Evolutionary conservation across 2,329 filamentous ascomycete species (phyloP).

Genomic region (Didymella pomorum): DNA sequence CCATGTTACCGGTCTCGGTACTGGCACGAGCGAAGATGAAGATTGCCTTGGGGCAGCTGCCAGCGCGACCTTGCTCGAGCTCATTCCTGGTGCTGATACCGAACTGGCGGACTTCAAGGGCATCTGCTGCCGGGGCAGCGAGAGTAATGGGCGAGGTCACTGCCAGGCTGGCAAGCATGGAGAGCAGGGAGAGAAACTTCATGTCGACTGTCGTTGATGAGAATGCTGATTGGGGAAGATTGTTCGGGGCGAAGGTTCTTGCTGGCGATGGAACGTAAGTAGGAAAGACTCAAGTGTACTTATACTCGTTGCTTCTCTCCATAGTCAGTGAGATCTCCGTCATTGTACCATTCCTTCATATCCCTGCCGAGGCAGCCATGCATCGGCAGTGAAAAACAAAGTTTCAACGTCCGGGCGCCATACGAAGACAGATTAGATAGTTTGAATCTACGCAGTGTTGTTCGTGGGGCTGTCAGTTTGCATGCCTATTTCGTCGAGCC

Average conservation of each 20-base stretch:
- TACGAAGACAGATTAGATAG: neutral
- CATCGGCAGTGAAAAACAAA: neutral
- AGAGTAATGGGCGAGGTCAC: constrained; percentile 24
- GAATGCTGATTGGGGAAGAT: neutral
- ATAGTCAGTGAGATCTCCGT: neutral
- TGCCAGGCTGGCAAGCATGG: constrained; percentile 24
- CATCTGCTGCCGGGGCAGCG: constrained; percentile 1
- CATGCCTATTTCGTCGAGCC: neutral
- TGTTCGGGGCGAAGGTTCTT: neutral
- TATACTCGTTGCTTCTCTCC: neutral
- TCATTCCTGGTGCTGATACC: constrained; percentile 25
- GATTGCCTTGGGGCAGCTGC: constrained; percentile 36
- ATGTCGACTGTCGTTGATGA: constrained; percentile 21
- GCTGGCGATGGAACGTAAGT: no score
- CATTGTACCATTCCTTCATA: neutral
- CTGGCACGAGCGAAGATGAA: constrained; percentile 42
- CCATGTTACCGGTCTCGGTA: constrained; percentile 40
- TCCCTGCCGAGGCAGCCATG: neutral
- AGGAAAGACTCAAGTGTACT: neutral
- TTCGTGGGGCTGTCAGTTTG: neutral
- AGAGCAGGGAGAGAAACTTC: constrained; percentile 32
- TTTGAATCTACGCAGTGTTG: neutral
- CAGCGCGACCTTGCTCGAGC: constrained; percentile 31
- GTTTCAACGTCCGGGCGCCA: neutral
- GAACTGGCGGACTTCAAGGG: constrained; percentile 28